Conservation (phyloP, 257 asterid species). For the Solanum commersonii region DNA sequence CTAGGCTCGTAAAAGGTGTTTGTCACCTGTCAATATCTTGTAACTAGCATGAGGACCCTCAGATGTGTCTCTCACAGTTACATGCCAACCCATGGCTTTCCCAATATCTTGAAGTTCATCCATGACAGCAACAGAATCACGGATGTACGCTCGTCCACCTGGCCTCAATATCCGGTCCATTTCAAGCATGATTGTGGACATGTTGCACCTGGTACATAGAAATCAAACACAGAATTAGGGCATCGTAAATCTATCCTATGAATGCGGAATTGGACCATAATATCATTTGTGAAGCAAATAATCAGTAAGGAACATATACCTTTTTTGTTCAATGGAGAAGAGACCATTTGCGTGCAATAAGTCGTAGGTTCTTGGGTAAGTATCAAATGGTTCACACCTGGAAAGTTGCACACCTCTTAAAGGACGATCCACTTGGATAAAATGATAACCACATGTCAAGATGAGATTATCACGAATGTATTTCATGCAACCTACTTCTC, state of each 20-base stretch:
- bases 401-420: background rate
- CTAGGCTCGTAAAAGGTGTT: slow-evolving; percentile 22
- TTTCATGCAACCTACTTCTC: background rate
- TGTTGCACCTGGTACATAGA: slow-evolving; percentile 51
- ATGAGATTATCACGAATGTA: background rate
- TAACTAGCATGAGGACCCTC: slow-evolving; percentile 93
- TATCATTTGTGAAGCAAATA: background rate
- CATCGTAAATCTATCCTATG: background rate
- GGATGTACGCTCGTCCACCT: slow-evolving; percentile 67
- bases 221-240: background rate
- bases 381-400: slow-evolving; percentile 74
- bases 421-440: background rate
- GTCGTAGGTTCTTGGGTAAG: slow-evolving; percentile 75
- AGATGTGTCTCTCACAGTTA: slow-evolving; percentile 57
- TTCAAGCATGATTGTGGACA: slow-evolving; percentile 76
- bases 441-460: background rate
- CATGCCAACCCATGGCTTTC: slow-evolving; percentile 74
- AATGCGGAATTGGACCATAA: background rate
- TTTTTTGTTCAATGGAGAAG: slow-evolving; percentile 52
- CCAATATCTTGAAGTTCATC: slow-evolving; percentile 69
- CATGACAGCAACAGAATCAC: slow-evolving; percentile 54
- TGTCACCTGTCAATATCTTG: slow-evolving; percentile 55
- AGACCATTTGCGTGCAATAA: slow-evolving; percentile 71
- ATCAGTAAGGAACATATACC: slow-evolving; percentile 2
- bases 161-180: slow-evolving; percentile 92